phyloP scores from a whole-genome alignment of 805 yeast genomes.

The Barnettozyma vustinii region DNA sequence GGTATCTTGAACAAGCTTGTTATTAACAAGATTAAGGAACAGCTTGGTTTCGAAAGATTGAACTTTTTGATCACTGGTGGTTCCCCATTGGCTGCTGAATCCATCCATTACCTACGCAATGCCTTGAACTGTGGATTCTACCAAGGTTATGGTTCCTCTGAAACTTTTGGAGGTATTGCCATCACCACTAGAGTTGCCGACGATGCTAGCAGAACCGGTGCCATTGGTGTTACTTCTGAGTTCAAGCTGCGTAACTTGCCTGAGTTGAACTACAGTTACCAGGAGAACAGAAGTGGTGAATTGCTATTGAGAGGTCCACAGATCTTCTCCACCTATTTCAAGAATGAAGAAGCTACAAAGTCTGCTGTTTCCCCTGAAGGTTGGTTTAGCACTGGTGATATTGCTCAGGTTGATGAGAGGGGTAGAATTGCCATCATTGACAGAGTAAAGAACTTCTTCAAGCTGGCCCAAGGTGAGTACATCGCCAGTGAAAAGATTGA shows the following conservation, averaged over 20 bases:
- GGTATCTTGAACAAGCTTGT: constrained; percentile 33
- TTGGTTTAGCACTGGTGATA: constrained; percentile 67
- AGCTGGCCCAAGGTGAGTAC: constrained; percentile 60
- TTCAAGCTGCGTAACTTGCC: constrained; percentile 60
- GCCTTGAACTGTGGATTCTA: constrained; percentile 47
- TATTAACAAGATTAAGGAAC: constrained; percentile 37
- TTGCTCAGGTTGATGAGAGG: constrained; percentile 43
- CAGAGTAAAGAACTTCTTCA: constrained; percentile 76
- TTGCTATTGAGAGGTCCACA: constrained; percentile 61
- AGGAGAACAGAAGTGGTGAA: constrained; percentile 50
- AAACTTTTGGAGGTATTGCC: constrained; percentile 60
- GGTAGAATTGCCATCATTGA: constrained; percentile 63
- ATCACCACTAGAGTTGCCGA: constrained; percentile 40
- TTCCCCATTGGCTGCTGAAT: constrained; percentile 64
- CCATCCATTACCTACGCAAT: constrained; percentile 57
- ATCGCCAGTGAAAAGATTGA: constrained; percentile 75
- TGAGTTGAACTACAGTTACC: constrained; percentile 47
- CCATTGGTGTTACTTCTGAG: constrained; percentile 50
- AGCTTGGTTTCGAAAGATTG: constrained; percentile 44
- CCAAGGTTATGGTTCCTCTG: constrained; percentile 79
- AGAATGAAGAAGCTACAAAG: constrained; percentile 49
- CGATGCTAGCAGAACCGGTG: constrained; percentile 52
- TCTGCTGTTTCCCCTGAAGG: constrained; percentile 50
- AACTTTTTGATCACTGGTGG: constrained; percentile 47
- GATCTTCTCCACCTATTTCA: constrained; percentile 50